These are phyloP conservation scores for Penicillium glabrum DNA, from an alignment of 2,329 filamentous ascomycete species.

Conservation along the genomic window DNA sequence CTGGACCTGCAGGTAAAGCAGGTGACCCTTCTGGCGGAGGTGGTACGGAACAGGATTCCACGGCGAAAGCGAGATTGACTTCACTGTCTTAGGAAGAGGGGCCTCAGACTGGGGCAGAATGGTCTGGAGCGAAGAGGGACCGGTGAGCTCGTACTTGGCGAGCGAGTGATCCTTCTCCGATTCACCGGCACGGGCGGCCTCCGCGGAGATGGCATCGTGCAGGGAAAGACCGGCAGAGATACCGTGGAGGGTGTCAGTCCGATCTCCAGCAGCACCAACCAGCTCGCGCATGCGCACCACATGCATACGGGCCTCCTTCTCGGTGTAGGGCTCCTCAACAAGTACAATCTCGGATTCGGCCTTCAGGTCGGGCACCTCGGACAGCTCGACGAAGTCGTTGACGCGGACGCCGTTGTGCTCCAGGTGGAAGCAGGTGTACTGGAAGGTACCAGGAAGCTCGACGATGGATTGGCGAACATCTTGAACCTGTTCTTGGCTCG, in stretches of 20 bases:
- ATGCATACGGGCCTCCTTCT: slow-evolving; percentile 97
- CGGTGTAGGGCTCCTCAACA: slow-evolving; percentile 93
- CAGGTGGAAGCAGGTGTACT: slow-evolving; percentile 98
- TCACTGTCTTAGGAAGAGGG: slow-evolving; percentile 82
- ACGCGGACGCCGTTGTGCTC: slow-evolving; percentile 85
- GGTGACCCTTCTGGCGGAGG: slow-evolving; percentile 84
- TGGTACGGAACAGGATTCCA: slow-evolving; percentile 97
- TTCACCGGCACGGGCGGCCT: slow-evolving; percentile 45
- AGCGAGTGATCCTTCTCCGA: slow-evolving; percentile 55
- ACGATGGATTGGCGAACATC: slow-evolving; percentile 96
- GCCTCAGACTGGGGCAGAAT: slow-evolving; percentile 69
- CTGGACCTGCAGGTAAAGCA: slow-evolving; percentile 84
- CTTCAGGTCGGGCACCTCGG: slow-evolving; percentile 78
- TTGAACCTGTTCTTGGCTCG: slow-evolving; percentile 92
- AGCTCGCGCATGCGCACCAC: slow-evolving; percentile 87
- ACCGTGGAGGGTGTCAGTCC: slow-evolving; percentile 82
- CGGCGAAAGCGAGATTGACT: slow-evolving; percentile 80
- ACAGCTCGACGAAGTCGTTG: slow-evolving; percentile 92
- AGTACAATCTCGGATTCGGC: slow-evolving; percentile 76
- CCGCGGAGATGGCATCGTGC: slow-evolving; percentile 69
- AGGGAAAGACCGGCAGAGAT: slow-evolving; percentile 82
- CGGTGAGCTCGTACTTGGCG: slow-evolving; percentile 74
- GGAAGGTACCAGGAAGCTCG: slow-evolving; percentile 87
- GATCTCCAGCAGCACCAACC: slow-evolving; percentile 86
- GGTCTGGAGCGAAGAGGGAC: slow-evolving; percentile 65